These are phyloP conservation scores for Cupressus sempervirens DNA, from an alignment of 75 land plant species.

Conservation along the genomic window DNA sequence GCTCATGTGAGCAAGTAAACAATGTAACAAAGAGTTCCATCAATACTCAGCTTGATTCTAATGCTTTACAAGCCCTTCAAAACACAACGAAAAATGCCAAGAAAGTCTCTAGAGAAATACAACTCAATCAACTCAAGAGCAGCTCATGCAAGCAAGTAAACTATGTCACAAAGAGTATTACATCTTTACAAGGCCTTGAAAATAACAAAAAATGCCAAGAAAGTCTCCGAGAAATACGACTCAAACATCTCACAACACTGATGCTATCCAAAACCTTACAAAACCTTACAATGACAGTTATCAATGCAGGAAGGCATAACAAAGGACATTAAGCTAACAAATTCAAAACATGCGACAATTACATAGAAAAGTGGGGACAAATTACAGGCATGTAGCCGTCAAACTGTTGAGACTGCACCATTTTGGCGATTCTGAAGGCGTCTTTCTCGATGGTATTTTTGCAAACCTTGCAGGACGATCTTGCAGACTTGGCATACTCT, in stretches of 20 bases:
- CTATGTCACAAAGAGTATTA: not conserved
- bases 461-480: slow-evolving; percentile 85
- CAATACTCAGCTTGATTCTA: not conserved
- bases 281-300: not conserved
- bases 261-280: not conserved
- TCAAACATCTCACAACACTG: not conserved
- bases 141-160: not conserved
- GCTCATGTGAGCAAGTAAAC: not conserved
- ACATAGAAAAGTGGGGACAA: not conserved
- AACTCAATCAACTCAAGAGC: not conserved
- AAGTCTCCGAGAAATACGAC: too few species aligned
- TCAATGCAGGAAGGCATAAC: not conserved
- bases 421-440: slow-evolving; percentile 65
- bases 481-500: slow-evolving; percentile 89
- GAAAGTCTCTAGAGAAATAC: too few species aligned
- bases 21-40: not conserved
- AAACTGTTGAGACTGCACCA: slow-evolving; percentile 72
- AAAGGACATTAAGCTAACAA: not conserved
- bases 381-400: slow-evolving; percentile 90
- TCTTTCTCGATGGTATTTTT: slow-evolving; percentile 63
- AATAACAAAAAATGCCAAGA: not conserved
- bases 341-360: not conserved
- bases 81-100: not conserved
- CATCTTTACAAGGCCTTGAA: not conserved
- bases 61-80: not conserved